Percentiles rank a stretch among this genome's conserved stretches.
Evolutionary conservation across 306 rosid genomes (phyloP).

Genomic region (Pueraria montana): DNA sequence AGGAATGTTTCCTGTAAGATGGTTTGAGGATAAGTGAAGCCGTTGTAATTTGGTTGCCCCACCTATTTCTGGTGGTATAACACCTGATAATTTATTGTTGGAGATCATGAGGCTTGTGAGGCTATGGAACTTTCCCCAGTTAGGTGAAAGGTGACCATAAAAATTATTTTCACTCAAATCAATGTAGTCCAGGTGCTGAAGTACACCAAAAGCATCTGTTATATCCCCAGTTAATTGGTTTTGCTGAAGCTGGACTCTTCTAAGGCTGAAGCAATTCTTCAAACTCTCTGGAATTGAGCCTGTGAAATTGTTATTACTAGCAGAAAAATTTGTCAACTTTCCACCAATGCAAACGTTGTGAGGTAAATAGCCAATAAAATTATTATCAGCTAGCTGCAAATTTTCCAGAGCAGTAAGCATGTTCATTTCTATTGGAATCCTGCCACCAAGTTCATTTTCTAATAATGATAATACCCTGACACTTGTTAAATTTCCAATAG

Average conservation of each 20-base stretch:
- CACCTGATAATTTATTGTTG: slow-evolving; percentile 32
- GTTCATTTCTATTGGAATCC: neutral
- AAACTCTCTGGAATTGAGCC: neutral
- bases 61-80: slow-evolving; percentile 32
- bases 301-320: neutral
- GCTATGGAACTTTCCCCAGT: slow-evolving; percentile 19
- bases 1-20: slow-evolving; percentile 47
- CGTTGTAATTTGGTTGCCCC: neutral
- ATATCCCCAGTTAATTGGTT: slow-evolving; percentile 51
- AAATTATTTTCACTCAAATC: slow-evolving; percentile 46
- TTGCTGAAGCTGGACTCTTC: slow-evolving; percentile 40
- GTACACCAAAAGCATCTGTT: slow-evolving; percentile 35
- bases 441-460: neutral
- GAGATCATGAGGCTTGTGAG: slow-evolving; percentile 8
- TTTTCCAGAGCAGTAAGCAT: neutral
- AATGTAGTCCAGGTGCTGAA: slow-evolving; percentile 34
- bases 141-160: slow-evolving; percentile 44
- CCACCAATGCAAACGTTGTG: neutral
- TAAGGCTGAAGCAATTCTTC: neutral
- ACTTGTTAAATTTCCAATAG: too few species aligned
- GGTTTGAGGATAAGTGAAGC: slow-evolving; percentile 44
- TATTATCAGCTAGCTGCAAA: neutral
- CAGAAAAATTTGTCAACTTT: neutral
- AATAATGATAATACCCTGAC: neutral
- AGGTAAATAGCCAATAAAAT: neutral